phyloP scores from a whole-genome alignment of 2,329 filamentous ascomycete species.

The Colletotrichum kahawae region DNA sequence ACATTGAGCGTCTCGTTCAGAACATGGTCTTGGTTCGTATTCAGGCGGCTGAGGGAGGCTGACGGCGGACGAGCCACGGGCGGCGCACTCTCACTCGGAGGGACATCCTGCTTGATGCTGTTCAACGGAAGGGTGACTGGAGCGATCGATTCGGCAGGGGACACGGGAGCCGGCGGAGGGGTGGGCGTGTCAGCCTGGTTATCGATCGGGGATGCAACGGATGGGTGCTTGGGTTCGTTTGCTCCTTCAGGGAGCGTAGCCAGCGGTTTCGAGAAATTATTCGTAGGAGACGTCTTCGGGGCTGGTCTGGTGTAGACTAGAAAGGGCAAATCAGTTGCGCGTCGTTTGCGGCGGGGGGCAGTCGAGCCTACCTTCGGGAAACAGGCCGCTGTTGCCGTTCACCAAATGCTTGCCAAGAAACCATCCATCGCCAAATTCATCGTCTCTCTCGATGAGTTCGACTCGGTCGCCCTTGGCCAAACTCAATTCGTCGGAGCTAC shows the following conservation, averaged over 20 bases:
- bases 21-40: slow-evolving; percentile 67
- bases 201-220: slow-evolving; percentile 2
- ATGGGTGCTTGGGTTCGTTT: slow-evolving; percentile 25
- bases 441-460: slow-evolving; percentile 82
- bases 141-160: slow-evolving; percentile 34
- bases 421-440: slow-evolving; percentile 90
- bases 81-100: slow-evolving; percentile 35
- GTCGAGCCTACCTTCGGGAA: slow-evolving; percentile 74
- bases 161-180: slow-evolving; percentile 23
- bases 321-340: neutral
- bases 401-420: slow-evolving; percentile 77
- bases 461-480: slow-evolving; percentile 85
- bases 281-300: slow-evolving; percentile 46
- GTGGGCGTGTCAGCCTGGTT: neutral
- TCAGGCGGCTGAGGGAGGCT: slow-evolving; percentile 39
- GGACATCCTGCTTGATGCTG: slow-evolving; percentile 40
- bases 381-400: slow-evolving; percentile 78
- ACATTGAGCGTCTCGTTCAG: slow-evolving; percentile 95
- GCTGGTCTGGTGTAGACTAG: slow-evolving; percentile 67
- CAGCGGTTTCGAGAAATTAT: slow-evolving; percentile 34
- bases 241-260: slow-evolving; percentile 35
- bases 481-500: slow-evolving; percentile 91
- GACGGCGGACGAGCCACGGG: slow-evolving; percentile 33
- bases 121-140: slow-evolving; percentile 46
- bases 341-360: slow-evolving; percentile 17